Base-by-base conservation (phyloP, 495 filamentous ascomycete genomes). In the Mytilinidion resinicola region DNA sequence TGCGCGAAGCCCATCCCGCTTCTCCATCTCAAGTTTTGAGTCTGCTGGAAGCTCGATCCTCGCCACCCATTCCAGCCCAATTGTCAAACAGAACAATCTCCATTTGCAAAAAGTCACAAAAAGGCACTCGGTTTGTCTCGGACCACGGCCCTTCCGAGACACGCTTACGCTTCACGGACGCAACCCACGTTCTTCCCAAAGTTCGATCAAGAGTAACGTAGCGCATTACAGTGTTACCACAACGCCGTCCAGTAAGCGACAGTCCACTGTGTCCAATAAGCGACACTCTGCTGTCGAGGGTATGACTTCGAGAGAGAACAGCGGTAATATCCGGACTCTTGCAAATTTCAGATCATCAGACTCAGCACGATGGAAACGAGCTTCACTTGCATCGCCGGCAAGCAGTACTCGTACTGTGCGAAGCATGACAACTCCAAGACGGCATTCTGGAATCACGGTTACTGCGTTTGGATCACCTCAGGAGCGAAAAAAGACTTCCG, bases 1-100 rank as follows among this genome's bases (percentile, higher is more conserved):
- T 1, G 53, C 41, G 30, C 52, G 53, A 1, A 64, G 53, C 43
- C 55, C 63, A n/a, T 62, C 63, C 10, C 53, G 48, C 2, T 7
- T 52, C 15, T 66, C 63, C 0, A 38, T 62, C 8, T 66, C 55
- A 0, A 62, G 63, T 36, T 43, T 39, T 60, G 63, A 66, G 21
- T 66, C 63, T 0, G 53, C 42, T 30, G 37, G 53, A 14, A 66
- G 63, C 35, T 62, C 59, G 34, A 60, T 66, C 36, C 56, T 66
- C 7, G 53, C 46, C 3, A 62, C 51, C 35, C 59, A 59, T 14
- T 54, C 51, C 9, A 66, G 55, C 48, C 63, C 63, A 7, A 20
- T 49, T 19, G 55, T 51, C 5, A 42, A 20, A 10, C 56, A 43
- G 0, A 53, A 20, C 55, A 60, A 50, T 30, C 10, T 53, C 15